Conservation (phyloP, 768 basidiomycete genomes). For the Macrocybe gigantea region DNA sequence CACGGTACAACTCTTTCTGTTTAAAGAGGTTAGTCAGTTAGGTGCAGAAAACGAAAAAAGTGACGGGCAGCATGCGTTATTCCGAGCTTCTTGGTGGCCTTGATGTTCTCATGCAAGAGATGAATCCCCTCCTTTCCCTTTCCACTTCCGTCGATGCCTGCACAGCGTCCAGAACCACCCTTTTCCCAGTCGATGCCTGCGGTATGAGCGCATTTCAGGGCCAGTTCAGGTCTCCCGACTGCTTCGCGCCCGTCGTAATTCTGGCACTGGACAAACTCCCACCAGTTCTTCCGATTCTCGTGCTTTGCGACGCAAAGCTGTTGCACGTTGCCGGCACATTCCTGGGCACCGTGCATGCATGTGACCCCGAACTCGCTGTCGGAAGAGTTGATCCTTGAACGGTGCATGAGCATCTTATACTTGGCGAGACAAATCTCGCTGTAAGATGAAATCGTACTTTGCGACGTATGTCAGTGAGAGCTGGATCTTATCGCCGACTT, state of each 20-base stretch:
- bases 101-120: conserved; percentile 60
- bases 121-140: conserved; percentile 55
- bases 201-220: conserved; percentile 57
- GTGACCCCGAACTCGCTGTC: conserved; percentile 71
- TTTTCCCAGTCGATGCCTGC: conserved; percentile 66
- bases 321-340: conserved; percentile 88
- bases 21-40: conserved; percentile 5
- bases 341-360: conserved; percentile 75
- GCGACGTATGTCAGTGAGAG: conserved; percentile 71
- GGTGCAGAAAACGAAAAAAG: too few species aligned
- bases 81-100: conserved; percentile 33
- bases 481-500: conserved; percentile 59
- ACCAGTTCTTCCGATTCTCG: conserved; percentile 55
- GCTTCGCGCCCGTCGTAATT: conserved; percentile 58
- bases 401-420: neutral
- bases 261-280: conserved; percentile 79
- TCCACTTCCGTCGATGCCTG: conserved; percentile 59
- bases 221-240: conserved; percentile 63
- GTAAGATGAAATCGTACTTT: conserved; percentile 40
- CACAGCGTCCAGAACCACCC: conserved; percentile 50
- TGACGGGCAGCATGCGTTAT: conserved; percentile 41
- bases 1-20: conserved; percentile 83
- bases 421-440: neutral
- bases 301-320: conserved; percentile 77
- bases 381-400: conserved; percentile 50